Conservation (phyloP, 75 land plant genomes). For the Isoetes taiwanensis region DNA sequence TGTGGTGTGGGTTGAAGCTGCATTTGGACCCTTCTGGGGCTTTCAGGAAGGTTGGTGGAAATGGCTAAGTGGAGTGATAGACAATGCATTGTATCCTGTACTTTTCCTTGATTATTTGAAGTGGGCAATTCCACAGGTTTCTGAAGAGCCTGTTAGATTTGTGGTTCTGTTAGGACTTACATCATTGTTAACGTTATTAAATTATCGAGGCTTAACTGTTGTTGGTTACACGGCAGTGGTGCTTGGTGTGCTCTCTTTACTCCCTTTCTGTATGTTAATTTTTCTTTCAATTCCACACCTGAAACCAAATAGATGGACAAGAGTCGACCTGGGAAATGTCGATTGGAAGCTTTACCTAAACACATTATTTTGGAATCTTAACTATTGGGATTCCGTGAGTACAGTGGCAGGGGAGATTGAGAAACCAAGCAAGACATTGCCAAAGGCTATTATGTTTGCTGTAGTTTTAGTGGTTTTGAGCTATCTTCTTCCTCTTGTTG, state of each 20-base stretch:
- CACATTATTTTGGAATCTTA: not conserved
- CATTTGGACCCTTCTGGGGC: constrained; percentile 4
- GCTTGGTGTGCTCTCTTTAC: not conserved
- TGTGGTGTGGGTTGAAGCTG: not conserved
- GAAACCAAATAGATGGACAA: not conserved
- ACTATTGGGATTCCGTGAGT: constrained; percentile 5
- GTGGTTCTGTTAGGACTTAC: not conserved
- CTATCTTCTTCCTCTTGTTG: not conserved
- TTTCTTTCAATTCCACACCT: not conserved
- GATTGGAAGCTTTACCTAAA: not conserved
- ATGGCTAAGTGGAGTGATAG: constrained; percentile 3
- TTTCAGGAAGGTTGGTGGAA: constrained; percentile 8
- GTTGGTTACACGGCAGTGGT: constrained; percentile 3
- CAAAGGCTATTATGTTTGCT: not conserved
- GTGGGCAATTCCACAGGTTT: constrained; percentile 1
- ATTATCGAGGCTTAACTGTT: not conserved
- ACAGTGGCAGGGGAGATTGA: not conserved
- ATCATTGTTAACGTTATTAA: not conserved
- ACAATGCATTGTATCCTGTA: constrained; percentile 4
- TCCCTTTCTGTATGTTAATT: not conserved
- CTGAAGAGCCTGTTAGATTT: not conserved
- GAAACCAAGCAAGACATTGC: not conserved
- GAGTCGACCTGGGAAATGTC: not conserved
- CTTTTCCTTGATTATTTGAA: constrained; percentile 3
- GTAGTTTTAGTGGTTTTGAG: not conserved